phyloP scores from a whole-genome alignment of 176 grass and related monocot genomes.

The Juncus effusus region DNA sequence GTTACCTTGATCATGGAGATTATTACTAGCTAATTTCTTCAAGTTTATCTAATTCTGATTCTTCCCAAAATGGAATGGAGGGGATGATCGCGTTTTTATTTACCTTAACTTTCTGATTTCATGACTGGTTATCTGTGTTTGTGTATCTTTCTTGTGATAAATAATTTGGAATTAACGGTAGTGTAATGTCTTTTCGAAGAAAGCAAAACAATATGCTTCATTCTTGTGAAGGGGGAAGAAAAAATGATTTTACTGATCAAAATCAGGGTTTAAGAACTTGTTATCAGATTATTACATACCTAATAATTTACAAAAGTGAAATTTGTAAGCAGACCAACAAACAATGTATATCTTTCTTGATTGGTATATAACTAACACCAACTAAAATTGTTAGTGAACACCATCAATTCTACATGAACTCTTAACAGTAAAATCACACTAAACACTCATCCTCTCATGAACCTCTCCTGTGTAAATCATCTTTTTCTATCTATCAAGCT shows the following conservation, averaged over 20 bases:
- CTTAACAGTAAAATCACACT: constrained; percentile 1
- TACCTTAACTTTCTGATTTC: constrained; percentile 5
- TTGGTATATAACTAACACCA: not conserved
- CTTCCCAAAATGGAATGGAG: not conserved
- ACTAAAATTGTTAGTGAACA: constrained; percentile 18
- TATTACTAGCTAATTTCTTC: constrained; percentile 26
- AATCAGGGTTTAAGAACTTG: too few species aligned
- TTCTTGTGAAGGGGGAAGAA: too few species aligned
- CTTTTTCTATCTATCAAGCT: constrained; percentile 13
- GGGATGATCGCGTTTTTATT: constrained; percentile 4
- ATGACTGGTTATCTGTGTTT: not conserved
- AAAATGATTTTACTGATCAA: too few species aligned
- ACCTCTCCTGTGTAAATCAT: constrained; percentile 5
- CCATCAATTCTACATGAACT: constrained; percentile 11
- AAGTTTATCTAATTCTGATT: constrained; percentile 27
- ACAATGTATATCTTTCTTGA: too few species aligned
- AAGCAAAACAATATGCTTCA: too few species aligned
- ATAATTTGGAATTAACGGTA: too few species aligned
- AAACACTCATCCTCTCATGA: not conserved
- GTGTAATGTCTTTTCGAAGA: too few species aligned
- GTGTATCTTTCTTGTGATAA: constrained; percentile 1
- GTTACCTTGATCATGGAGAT: constrained; percentile 45
- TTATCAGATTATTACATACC: too few species aligned
- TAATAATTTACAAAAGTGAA: too few species aligned
- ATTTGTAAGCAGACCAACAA: too few species aligned